Base-by-base conservation (phyloP, 2,329 filamentous ascomycete species). In the Cercospora sp. region DNA sequence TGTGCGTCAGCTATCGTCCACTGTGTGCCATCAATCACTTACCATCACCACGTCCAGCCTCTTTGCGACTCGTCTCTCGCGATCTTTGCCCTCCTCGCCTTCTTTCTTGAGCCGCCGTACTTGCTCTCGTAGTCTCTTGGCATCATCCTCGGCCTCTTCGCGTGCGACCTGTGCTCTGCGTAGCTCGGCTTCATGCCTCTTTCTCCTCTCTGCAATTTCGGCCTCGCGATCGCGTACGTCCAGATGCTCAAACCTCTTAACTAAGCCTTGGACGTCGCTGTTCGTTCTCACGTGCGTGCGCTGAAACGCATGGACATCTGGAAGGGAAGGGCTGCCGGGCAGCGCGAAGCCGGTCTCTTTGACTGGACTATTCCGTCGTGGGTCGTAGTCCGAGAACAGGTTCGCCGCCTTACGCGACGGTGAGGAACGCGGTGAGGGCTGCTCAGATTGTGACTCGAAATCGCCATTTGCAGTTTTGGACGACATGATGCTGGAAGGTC, bases 171-270 rank as follows among this genome's bases (percentile, higher is more conserved):
- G 80, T 18, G 83, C 80, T 62, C 81, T 79, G 42, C 80, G 77
- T 39, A 84, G 68, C 60, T 81, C 79, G 9, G 80, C 76, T 68
- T 83, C 80, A 69, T 82, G 81, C 64, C 79, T 79, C 63, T 79
- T 78, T 64, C 79, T 79, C 69, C 79, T 77, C 72, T 83, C 81
- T 60, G 67, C 69, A 60, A 72, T 73, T 68, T 80, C 78, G 20
- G 77, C 78, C 63, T 82, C 79, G 64, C 78, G 78, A 73, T 85
- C 83, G 75, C 81, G 81, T 66, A 85, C 80, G 66, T 89, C 86
- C 39, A 92, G 83, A 66, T 84, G 86, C 81, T 92, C 91, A 79
- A 92, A 92, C 78, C 91, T 90, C 75, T 87, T 88, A 70, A 91
- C 90, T 75, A 85, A 79, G 48, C 81, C 81, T 73, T 88, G 83